Percentiles rank a stretch among this genome's conserved stretches.
phyloP scores from a whole-genome alignment of 2,329 filamentous ascomycete species.

The Aspergillus pseudoviridinutans region DNA sequence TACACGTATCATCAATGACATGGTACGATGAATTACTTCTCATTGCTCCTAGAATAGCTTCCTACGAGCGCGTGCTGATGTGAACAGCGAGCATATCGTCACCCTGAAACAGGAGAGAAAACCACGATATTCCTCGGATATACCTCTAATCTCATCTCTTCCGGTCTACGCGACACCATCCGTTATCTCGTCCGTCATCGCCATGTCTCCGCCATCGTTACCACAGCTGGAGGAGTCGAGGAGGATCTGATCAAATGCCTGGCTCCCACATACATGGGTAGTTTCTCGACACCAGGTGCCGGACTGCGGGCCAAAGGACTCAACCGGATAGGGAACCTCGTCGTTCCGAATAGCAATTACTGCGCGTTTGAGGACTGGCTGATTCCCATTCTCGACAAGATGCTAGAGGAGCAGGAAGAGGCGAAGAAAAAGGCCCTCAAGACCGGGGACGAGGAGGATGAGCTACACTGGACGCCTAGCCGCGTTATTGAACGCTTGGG shows the following conservation, averaged over 20 bases:
- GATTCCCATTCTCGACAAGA: constrained; percentile 86
- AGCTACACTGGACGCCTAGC: constrained; percentile 87
- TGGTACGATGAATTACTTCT: constrained; percentile 56
- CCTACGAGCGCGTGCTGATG: constrained; percentile 15
- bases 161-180: constrained; percentile 83
- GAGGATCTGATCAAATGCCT: constrained; percentile 99
- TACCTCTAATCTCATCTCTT: constrained; percentile 96
- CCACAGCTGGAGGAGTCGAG: constrained; percentile 90
- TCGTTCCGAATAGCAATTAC: constrained; percentile 96
- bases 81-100: constrained; percentile 68
- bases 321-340: constrained; percentile 92
- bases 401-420: constrained; percentile 90
- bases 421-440: constrained; percentile 55
- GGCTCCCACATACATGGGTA: constrained; percentile 85
- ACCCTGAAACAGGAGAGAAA: constrained; percentile 70
- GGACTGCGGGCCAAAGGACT: constrained; percentile 78
- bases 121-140: constrained; percentile 97
- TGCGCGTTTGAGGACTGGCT: constrained; percentile 98
- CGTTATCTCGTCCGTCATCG: constrained; percentile 90
- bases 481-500: constrained; percentile 87
- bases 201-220: constrained; percentile 89
- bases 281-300: constrained; percentile 73
- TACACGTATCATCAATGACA: constrained; percentile 87
- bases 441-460: constrained; percentile 51
- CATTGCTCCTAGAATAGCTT: background rate